Percentiles rank a stretch among this genome's conserved stretches.
Evolutionary conservation across 176 grass and related monocot genomes (phyloP).

Genomic region (Oryza glumipatula): DNA sequence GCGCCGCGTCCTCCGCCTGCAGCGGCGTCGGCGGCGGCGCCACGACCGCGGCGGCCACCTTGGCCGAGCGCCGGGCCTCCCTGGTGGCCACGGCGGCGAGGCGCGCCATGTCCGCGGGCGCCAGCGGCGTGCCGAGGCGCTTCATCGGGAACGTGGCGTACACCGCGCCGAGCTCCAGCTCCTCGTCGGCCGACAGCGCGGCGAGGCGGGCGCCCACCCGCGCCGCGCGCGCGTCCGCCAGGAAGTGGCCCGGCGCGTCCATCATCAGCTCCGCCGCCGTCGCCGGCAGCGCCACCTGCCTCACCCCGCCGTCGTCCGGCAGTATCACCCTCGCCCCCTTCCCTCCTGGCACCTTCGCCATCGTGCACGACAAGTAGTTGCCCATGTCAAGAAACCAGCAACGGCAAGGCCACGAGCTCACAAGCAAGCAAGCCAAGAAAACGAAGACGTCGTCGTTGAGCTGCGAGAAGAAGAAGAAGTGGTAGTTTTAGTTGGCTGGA

Average conservation of each 20-base stretch:
- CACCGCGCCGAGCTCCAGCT: slow-evolving; percentile 62
- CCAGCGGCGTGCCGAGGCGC: slow-evolving; percentile 53
- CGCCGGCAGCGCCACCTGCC: slow-evolving; percentile 38
- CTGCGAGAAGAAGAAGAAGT: not conserved
- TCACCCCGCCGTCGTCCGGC: slow-evolving; percentile 59
- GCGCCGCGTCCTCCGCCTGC: not conserved
- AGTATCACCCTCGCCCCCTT: slow-evolving; percentile 60
- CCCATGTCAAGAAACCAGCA: slow-evolving; percentile 56
- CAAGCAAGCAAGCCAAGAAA: not conserved
- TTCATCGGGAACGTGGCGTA: slow-evolving; percentile 85
- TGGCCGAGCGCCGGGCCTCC: slow-evolving; percentile 50
- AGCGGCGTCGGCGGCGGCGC: not conserved
- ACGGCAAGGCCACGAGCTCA: no score
- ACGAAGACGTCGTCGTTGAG: not conserved
- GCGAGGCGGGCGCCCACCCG: slow-evolving; percentile 53
- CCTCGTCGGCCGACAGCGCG: slow-evolving; percentile 74
- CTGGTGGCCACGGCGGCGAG: slow-evolving; percentile 51
- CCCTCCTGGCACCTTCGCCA: slow-evolving; percentile 33
- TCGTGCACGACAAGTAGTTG: slow-evolving; percentile 78
- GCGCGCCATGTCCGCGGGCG: slow-evolving; percentile 49
- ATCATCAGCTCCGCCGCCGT: slow-evolving; percentile 89
- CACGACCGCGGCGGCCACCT: slow-evolving; percentile 38
- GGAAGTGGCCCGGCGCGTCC: slow-evolving; percentile 81
- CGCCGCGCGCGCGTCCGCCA: slow-evolving; percentile 51
- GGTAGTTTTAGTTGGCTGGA: slow-evolving; percentile 7